A percentile compares a stretch with the other conserved stretches of the same genome.
Conservation (phyloP, 108 stramenopile species). For the Nitzschia sp. region DNA sequence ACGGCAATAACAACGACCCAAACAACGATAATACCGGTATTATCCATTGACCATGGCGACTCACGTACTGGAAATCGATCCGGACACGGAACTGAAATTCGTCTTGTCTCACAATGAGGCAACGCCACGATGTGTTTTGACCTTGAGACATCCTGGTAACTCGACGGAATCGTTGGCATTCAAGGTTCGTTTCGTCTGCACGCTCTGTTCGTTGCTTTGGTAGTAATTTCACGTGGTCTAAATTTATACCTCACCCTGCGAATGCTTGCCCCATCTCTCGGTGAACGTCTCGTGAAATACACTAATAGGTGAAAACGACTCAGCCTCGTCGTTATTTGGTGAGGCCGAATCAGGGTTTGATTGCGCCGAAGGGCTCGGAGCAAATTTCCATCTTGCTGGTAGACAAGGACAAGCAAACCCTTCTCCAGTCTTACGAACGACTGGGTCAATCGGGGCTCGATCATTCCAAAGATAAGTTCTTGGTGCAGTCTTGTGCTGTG, state of each 20-base stretch:
- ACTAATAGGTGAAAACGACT: conserved; percentile 91
- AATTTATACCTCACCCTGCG: background rate
- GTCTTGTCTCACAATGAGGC: conserved; percentile 55
- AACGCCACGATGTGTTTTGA: conserved; percentile 66
- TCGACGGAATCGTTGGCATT: conserved; percentile 70
- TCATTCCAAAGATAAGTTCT: conserved; percentile 91
- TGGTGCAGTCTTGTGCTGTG: conserved; percentile 78
- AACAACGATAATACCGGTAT: too few relatives aligned
- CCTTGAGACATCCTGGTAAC: conserved; percentile 66
- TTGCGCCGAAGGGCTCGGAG: conserved; percentile 73
- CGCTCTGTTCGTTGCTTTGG: background rate
- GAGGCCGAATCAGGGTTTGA: conserved; percentile 90
- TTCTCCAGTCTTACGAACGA: conserved; percentile 81
- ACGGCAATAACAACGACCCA: too few relatives aligned
- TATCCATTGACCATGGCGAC: conserved; percentile 11
- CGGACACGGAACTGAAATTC: conserved; percentile 75
- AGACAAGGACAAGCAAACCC: conserved; percentile 83
- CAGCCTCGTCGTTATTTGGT: conserved; percentile 91
- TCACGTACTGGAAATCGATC: conserved; percentile 62
- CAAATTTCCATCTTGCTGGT: conserved; percentile 82
- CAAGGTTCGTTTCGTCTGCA: conserved; percentile 72
- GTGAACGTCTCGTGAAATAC: too few relatives aligned
- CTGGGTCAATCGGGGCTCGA: conserved; percentile 90
- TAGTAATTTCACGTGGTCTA: background rate
- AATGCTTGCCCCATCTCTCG: background rate